Base-by-base conservation (phyloP, 73 alveolate genomes). In the Tetrahymena borealis region DNA sequence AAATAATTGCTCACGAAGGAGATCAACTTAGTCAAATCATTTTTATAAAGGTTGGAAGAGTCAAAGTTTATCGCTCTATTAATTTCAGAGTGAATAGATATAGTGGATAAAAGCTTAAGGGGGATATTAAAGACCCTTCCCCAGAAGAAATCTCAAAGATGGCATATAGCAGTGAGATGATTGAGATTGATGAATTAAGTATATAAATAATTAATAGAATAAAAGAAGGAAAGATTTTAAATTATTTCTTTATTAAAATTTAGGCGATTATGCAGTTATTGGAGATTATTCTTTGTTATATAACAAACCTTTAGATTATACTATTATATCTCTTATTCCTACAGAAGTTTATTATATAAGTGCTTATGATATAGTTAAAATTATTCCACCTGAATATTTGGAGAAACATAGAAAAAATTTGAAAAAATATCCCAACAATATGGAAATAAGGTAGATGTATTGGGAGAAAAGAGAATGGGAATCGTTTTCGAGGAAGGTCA, bases 401-500 rank as follows among this genome's bases (percentile, higher is more conserved):
- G 95, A 93, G 9, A 92, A 60, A 11, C 91, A 93, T 40, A 12
- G 77, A 79, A 93, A 93, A 93, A 33, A 39, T 60, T 38, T 93
- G 20, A 93, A 93, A 85, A 28, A 39, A 79, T 93, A 93, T 90
- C 95, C 95, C 37, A 92, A 90, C n/a, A 92, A 93, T 40, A 90
- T 39, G 33, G 95, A 93, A 41, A 42, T 93, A 16, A 28, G 78
- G 40, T 33, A 40, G 41, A 32, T 93, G 24, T 93, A 79, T 42
- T 91, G 91, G 78, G 95, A 93, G 28, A 93, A 93, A 33, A 31
- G 93, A 39, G 78, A 93, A n/a, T 93, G 95, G 95, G 91, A 93
- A 60, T 33, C 43, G 39, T 93, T 79, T 90, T 79, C 31, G 33
- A 37, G 60, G 33, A 93, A 93, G 41, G 37, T 93, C 0, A 37